Evolutionary conservation across 768 basidiomycete genomes (phyloP).

Genomic region (Tulasnella sp.): DNA sequence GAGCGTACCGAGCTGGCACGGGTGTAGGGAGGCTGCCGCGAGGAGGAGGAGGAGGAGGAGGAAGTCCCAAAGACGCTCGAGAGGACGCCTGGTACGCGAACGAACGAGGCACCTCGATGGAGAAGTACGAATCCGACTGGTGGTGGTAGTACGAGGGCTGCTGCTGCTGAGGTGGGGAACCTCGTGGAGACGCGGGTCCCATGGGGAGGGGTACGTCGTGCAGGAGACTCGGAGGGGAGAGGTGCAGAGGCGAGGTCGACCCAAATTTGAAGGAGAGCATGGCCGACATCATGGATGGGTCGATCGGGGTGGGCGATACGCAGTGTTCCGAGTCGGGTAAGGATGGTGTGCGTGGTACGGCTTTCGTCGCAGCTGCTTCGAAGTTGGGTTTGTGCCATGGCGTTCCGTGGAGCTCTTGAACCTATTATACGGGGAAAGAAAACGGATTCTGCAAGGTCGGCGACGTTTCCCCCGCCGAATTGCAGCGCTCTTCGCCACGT

Average conservation of each 20-base stretch:
- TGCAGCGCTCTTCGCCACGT: conserved; percentile 22
- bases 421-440: too few species aligned
- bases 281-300: background rate
- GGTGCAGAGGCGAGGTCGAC: background rate
- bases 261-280: background rate
- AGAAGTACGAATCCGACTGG: background rate
- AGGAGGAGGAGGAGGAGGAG: background rate
- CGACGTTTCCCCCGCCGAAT: background rate
- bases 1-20: too few species aligned
- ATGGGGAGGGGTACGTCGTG: background rate
- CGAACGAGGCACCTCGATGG: background rate
- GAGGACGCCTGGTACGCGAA: too few species aligned
- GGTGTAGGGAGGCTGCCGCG: too few species aligned
- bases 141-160: too few species aligned
- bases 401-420: conserved; percentile 86
- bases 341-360: background rate
- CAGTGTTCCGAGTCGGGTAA: background rate
- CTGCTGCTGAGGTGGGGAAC: background rate
- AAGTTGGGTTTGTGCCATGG: conserved; percentile 49
- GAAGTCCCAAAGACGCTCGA: background rate
- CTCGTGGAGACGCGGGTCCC: background rate
- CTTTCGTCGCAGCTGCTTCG: background rate
- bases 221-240: background rate
- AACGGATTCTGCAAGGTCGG: conserved; percentile 3
- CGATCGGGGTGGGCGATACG: background rate